Evolutionary conservation across 2,329 filamentous ascomycete genomes (phyloP).

Genomic region (Nakataea oryzae): DNA sequence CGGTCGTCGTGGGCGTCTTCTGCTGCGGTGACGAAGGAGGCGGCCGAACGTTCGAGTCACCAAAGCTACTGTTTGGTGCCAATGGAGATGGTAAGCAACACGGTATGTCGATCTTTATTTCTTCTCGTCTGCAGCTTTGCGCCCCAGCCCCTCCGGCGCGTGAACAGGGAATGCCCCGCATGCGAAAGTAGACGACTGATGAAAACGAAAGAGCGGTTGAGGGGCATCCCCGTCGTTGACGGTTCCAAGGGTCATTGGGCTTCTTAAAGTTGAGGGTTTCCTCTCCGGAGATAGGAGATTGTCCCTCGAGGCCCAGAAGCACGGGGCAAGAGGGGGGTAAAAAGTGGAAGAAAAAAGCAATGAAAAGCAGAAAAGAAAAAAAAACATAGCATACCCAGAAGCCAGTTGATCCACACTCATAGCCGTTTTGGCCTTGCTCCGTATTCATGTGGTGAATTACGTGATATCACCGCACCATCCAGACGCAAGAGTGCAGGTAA

Average conservation of each 20-base stretch:
- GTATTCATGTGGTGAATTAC: neutral
- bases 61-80: conserved; percentile 36
- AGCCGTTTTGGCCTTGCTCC: conserved; percentile 29
- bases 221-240: neutral
- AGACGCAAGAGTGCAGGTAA: neutral
- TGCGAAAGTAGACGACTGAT: neutral
- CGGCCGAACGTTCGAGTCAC: conserved; percentile 51
- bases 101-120: neutral
- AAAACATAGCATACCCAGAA: conserved; percentile 31
- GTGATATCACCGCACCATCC: neutral
- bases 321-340: conserved; percentile 3
- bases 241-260: neutral
- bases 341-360: conserved; percentile 1
- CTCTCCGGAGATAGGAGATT: neutral
- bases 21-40: conserved; percentile 39
- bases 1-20: conserved; percentile 43
- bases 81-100: conserved; percentile 23
- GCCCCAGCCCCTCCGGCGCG: neutral
- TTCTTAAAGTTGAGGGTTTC: neutral
- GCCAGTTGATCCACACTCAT: conserved; percentile 51
- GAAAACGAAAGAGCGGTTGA: neutral
- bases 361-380: neutral
- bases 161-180: neutral
- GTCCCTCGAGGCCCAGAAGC: neutral
- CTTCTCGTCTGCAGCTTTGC: neutral